Base-by-base conservation (phyloP, 352 stramenopile species). In the Globisporangium mamillatum region DNA sequence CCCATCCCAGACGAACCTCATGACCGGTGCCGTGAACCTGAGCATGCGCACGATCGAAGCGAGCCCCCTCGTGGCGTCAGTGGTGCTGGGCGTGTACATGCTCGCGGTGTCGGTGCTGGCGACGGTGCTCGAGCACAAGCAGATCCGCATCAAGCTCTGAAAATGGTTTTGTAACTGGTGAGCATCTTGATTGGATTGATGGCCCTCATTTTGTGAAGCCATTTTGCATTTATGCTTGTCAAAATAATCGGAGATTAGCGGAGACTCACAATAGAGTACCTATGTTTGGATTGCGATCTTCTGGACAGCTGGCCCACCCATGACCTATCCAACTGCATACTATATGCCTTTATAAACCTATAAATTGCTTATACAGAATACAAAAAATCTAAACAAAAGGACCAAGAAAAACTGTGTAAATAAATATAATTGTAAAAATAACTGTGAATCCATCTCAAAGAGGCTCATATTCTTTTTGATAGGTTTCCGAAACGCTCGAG, bases 31-130 rank as follows among this genome's bases (percentile, higher is more conserved):
- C 20, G 78, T 93, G 20, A 95, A 95, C 60, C 59, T 95, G 58
- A 89, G 77, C 70, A 94, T 93, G 82, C 76, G 82, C 57, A 95
- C 88, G 18, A 93, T 95, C 71, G 84, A 92, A 64, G 77, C 84
- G 27, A 80, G 68, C 32, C 34, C 71, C 5, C 16, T 53, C 3
- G 69, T 74, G 12, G 84, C 85, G 22, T 74, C 71, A 16, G 66
- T 25, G 8, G 82, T 95, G 61, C 72, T 93, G 3, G 55, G 77
- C 5, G 41, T 71, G 52, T 93, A 95, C 74, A 91, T 95, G 84
- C 29, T 91, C 32, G 74, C 56, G 1, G 71, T 93, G 22, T 92
- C 77, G 4, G 54, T 76, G 22, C 64, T 93, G 8, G 79, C 85
- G 10, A 84, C 82, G 1, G 46, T 84, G 24, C 67, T 95, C n/a